A percentile compares a stretch with the other conserved stretches of the same genome.
phyloP scores from a whole-genome alignment of 2,329 filamentous ascomycete genomes.

The Neoarthrinium moseri region DNA sequence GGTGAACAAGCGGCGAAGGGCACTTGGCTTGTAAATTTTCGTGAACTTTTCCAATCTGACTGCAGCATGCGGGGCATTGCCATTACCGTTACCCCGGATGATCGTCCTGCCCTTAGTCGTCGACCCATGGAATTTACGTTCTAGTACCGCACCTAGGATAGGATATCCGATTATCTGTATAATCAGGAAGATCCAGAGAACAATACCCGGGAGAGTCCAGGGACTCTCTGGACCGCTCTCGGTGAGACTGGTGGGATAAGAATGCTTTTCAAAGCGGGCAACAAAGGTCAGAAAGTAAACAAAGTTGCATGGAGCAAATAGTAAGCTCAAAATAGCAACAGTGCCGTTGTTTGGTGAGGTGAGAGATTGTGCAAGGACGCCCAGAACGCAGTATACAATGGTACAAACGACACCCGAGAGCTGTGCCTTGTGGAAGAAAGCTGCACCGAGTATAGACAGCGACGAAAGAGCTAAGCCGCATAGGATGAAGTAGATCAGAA shows the following conservation, averaged over 20 bases:
- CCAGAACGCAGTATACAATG: constrained; percentile 71
- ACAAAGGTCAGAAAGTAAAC: constrained; percentile 76
- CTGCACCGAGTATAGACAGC: constrained; percentile 76
- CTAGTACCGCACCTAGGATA: constrained; percentile 70
- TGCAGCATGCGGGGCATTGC: constrained; percentile 42
- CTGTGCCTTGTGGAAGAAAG: constrained; percentile 85
- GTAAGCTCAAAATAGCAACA: constrained; percentile 67
- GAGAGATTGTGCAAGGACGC: constrained; percentile 77
- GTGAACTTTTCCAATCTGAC: constrained; percentile 72
- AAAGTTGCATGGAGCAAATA: constrained; percentile 88
- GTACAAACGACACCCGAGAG: constrained; percentile 80
- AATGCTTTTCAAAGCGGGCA: constrained; percentile 71
- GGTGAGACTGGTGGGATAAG: constrained; percentile 59
- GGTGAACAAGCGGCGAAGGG: constrained; percentile 53
- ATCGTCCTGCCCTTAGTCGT: constrained; percentile 61
- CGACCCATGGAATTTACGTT: constrained; percentile 74
- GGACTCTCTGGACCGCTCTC: constrained; percentile 61
- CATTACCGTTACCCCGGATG: constrained; percentile 29
- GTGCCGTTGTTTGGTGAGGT: constrained; percentile 60
- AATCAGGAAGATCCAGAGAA: constrained; percentile 73
- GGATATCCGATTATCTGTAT: constrained; percentile 79
- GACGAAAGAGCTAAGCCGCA: constrained; percentile 76
- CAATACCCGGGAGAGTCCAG: constrained; percentile 71
- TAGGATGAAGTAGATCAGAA: constrained; percentile 73
- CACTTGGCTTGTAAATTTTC: constrained; percentile 72